These are phyloP conservation scores for Kazachstania sp. DNA, from an alignment of 1,139 yeast species.

Conservation along the genomic window DNA sequence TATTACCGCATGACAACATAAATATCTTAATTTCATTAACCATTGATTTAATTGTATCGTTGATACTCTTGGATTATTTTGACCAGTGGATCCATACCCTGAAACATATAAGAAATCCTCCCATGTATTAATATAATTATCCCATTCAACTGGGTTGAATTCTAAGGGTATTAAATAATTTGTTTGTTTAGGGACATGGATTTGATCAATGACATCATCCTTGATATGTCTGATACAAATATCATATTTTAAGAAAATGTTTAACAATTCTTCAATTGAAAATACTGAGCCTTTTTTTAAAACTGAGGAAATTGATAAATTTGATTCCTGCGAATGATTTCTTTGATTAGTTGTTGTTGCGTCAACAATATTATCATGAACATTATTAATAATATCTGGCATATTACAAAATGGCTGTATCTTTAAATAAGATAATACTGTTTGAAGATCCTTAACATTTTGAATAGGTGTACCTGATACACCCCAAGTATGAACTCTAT, in stretches of 20 bases:
- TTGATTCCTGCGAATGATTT: no score
- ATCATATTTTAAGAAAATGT: slow-evolving; percentile 18
- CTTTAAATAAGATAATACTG: slow-evolving; percentile 59
- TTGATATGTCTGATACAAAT: slow-evolving; percentile 75
- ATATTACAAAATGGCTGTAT: slow-evolving; percentile 50
- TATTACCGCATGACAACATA: slow-evolving; percentile 76
- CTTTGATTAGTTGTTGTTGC: no score
- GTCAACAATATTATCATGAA: slow-evolving; percentile 9
- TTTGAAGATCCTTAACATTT: slow-evolving; percentile 56
- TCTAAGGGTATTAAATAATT: slow-evolving; percentile 62
- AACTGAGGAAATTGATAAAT: no score
- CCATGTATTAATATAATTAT: slow-evolving; percentile 61
- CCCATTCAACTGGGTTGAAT: slow-evolving; percentile 74
- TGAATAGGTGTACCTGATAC: slow-evolving; percentile 91
- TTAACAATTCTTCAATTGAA: slow-evolving; percentile 19
- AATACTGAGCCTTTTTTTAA: slow-evolving; percentile 15
- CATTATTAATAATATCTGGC: slow-evolving; percentile 14
- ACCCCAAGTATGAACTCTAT: slow-evolving; percentile 90
- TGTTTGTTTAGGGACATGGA: slow-evolving; percentile 67
- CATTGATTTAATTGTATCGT: slow-evolving; percentile 38
- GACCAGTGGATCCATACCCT: slow-evolving; percentile 50
- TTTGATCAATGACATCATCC: slow-evolving; percentile 69
- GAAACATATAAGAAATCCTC: slow-evolving; percentile 44
- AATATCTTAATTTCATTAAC: slow-evolving; percentile 61
- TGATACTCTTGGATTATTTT: slow-evolving; percentile 42